These are phyloP conservation scores for Cladosporium sp. DNA, from an alignment of 2,329 filamentous ascomycete genomes.

Conservation along the genomic window DNA sequence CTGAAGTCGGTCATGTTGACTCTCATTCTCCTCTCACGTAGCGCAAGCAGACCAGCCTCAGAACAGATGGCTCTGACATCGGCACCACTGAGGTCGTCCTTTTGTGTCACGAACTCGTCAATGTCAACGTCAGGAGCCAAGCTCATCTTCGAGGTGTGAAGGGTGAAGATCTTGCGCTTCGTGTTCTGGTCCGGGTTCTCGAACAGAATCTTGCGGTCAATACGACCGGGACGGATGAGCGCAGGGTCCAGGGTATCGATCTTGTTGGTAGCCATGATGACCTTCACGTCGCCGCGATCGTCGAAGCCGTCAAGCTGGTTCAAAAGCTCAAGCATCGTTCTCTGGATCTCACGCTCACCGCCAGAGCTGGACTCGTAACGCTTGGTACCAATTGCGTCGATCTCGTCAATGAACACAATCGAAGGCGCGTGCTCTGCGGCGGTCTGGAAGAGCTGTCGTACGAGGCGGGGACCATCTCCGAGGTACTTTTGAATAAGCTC, in stretches of 20 bases:
- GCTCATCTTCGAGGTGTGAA: slow-evolving; percentile 98
- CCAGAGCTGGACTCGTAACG: slow-evolving; percentile 97
- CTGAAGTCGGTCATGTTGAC: slow-evolving; percentile 99
- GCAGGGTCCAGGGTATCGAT: slow-evolving; percentile 96
- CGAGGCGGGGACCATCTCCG: slow-evolving; percentile 88
- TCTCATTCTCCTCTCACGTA: slow-evolving; percentile 92
- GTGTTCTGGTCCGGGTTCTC: slow-evolving; percentile 81
- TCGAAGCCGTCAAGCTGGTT: slow-evolving; percentile 99
- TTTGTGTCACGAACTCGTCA: slow-evolving; percentile 97
- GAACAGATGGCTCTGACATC: slow-evolving; percentile 99
- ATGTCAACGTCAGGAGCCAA: slow-evolving; percentile 94
- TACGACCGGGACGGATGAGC: slow-evolving; percentile 92
- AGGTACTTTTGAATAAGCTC: slow-evolving; percentile 99
- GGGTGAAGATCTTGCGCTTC: slow-evolving; percentile 93
- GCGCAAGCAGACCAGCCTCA: slow-evolving; percentile 88
- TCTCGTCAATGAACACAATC: slow-evolving; percentile 99
- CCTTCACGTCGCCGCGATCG: slow-evolving; percentile 97
- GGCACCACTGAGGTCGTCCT: slow-evolving; percentile 93
- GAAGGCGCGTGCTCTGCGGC: slow-evolving; percentile 93
- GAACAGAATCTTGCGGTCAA: slow-evolving; percentile 92
- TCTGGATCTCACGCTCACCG: slow-evolving; percentile 93
- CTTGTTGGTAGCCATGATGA: slow-evolving; percentile 99
- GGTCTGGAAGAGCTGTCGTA: slow-evolving; percentile 93
- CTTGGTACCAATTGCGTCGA: slow-evolving; percentile 98
- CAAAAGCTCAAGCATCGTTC: slow-evolving; percentile 96